Evolutionary conservation across 106 monocot species (phyloP).

Genomic region (Hemerocallis citrina): DNA sequence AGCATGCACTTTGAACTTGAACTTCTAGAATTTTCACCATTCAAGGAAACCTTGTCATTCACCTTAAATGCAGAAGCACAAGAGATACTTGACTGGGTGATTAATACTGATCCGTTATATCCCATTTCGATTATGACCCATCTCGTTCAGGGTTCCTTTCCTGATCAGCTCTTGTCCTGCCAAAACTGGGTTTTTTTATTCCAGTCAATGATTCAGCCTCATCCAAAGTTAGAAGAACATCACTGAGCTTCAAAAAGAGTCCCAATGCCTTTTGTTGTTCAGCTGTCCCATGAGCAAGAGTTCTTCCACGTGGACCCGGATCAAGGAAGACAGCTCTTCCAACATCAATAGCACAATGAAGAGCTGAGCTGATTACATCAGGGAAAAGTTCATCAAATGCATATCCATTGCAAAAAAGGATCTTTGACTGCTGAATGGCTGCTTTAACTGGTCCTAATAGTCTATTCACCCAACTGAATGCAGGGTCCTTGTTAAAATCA

Average conservation of each 20-base stretch:
- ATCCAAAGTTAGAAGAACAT: constrained; percentile 91
- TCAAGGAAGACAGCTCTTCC: constrained; percentile 82
- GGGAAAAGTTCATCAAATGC: constrained; percentile 84
- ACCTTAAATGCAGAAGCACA: too few relatives aligned
- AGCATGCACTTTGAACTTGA: too few relatives aligned
- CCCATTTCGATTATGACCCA: too few relatives aligned
- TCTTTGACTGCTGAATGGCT: constrained; percentile 63
- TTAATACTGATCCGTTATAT: too few relatives aligned
- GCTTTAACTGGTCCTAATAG: constrained; percentile 38
- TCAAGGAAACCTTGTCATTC: too few relatives aligned
- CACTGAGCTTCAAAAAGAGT: constrained; percentile 52
- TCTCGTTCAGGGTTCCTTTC: too few relatives aligned
- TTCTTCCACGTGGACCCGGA: constrained; percentile 78
- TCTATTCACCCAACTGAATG: constrained; percentile 78
- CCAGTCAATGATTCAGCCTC: constrained; percentile 37
- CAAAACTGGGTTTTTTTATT: too few relatives aligned
- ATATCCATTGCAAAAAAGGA: constrained; percentile 93
- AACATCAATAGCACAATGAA: constrained; percentile 63
- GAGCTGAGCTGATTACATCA: constrained; percentile 61
- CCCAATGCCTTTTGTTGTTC: constrained; percentile 50
- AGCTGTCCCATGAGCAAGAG: constrained; percentile 44
- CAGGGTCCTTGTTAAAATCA: constrained; percentile 80
- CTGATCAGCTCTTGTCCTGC: too few relatives aligned
- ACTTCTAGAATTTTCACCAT: too few relatives aligned
- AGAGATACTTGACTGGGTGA: too few relatives aligned